Evolutionary conservation across 164 flowering plant genomes (phyloP).

Genomic region (Sedum album): DNA sequence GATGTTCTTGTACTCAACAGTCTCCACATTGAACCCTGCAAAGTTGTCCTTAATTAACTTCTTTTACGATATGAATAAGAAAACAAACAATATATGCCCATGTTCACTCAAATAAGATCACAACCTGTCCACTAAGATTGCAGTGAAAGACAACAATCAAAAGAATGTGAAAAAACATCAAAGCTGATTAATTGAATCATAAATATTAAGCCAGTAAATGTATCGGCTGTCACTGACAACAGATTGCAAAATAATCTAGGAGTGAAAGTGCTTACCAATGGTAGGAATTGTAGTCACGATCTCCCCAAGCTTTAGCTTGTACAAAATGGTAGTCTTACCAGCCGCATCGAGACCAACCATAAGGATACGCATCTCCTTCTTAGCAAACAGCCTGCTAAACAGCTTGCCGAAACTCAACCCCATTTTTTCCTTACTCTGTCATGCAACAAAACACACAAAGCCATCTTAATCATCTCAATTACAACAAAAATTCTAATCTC

Average conservation of each 20-base stretch:
- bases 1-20: conserved; percentile 92
- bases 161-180: not conserved
- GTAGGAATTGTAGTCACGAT: conserved; percentile 94
- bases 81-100: not conserved
- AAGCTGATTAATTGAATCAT: not conserved
- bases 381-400: conserved; percentile 91
- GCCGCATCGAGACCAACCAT: conserved; percentile 99
- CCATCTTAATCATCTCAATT: not conserved
- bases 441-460: conserved; percentile 2
- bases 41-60: not conserved
- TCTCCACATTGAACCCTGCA: conserved; percentile 92
- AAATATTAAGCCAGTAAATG: too few species aligned
- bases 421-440: conserved; percentile 37
- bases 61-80: not conserved
- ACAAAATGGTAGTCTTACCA: conserved; percentile 95
- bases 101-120: not conserved
- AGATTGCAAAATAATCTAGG: not conserved
- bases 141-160: not conserved
- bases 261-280: conserved; percentile 49
- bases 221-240: not conserved
- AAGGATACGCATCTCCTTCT: conserved; percentile 90
- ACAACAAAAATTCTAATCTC: not conserved
- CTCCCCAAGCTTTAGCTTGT: conserved; percentile 96
- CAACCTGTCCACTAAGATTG: not conserved
- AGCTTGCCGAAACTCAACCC: conserved; percentile 89